Conservation (phyloP, 768 basidiomycete species). For the Tephrocybe sp. region DNA sequence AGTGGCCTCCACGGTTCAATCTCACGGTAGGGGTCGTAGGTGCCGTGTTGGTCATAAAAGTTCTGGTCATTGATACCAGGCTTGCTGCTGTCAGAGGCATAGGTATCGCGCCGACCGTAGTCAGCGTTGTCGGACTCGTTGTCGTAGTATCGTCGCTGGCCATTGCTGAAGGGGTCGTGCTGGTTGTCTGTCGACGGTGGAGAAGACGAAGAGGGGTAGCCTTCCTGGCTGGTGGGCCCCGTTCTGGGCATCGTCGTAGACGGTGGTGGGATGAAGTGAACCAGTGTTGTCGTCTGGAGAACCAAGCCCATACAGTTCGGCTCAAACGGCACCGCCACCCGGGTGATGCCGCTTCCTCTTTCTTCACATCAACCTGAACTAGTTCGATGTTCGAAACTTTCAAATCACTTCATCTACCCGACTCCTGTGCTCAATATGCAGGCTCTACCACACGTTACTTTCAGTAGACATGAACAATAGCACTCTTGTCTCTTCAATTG, state of each 20-base stretch:
- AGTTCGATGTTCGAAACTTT: no score
- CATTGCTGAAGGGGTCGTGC: constrained; percentile 63
- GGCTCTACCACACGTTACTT: no score
- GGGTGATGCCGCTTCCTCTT: constrained; percentile 9
- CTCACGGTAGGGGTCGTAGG: constrained; percentile 67
- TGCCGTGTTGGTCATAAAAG: constrained; percentile 65
- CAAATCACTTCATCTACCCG: no score
- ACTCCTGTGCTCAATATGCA: no score
- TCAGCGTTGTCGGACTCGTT: constrained; percentile 74
- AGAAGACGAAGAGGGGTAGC: constrained; percentile 63
- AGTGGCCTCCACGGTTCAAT: neutral
- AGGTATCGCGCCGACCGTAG: constrained; percentile 64
- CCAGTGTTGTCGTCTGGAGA: constrained; percentile 18
- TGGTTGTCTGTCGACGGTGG: constrained; percentile 56
- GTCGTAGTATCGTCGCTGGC: constrained; percentile 63
- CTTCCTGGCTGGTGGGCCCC: constrained; percentile 59
- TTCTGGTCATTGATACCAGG: constrained; percentile 57
- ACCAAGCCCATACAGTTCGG: constrained; percentile 11
- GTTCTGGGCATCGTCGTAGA: constrained; percentile 59
- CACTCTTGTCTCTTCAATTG: no score
- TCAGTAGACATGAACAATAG: no score
- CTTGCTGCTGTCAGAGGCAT: constrained; percentile 69
- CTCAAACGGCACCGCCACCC: constrained; percentile 18
- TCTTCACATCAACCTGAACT: no score
- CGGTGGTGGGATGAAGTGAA: constrained; percentile 24